Evolutionary conservation across 345 rosid species (phyloP).

Genomic region (Syzygium aqueum): DNA sequence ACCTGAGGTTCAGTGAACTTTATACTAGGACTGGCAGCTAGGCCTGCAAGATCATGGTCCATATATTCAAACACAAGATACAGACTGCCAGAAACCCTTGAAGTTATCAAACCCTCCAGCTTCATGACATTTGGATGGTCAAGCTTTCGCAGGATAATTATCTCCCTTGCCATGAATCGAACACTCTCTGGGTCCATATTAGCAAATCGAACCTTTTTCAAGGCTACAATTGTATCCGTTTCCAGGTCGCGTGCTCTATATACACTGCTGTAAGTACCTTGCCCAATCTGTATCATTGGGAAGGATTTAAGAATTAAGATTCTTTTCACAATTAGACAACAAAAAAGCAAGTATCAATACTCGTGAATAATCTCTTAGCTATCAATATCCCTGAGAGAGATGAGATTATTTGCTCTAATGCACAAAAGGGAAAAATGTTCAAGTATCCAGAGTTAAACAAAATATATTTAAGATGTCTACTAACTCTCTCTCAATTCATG

Average conservation of each 20-base stretch:
- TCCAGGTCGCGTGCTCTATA: slow-evolving; percentile 54
- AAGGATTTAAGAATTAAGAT: neutral
- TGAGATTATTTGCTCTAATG: neutral
- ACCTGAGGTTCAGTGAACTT: slow-evolving; percentile 53
- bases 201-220: slow-evolving; percentile 56
- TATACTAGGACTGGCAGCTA: slow-evolving; percentile 28
- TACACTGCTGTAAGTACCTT: slow-evolving; percentile 61
- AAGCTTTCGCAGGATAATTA: slow-evolving; percentile 38
- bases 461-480: neutral
- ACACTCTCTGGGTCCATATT: slow-evolving; percentile 65
- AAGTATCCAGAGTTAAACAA: neutral
- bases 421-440: neutral
- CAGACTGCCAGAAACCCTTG: slow-evolving; percentile 41
- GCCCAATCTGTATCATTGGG: slow-evolving; percentile 41
- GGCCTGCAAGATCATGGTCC: slow-evolving; percentile 62
- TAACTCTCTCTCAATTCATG: neutral
- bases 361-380: neutral
- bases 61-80: slow-evolving; percentile 53
- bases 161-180: slow-evolving; percentile 65
- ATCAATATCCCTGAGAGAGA: neutral
- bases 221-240: slow-evolving; percentile 41
- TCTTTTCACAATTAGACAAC: neutral
- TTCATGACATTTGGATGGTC: slow-evolving; percentile 61
- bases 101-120: slow-evolving; percentile 48
- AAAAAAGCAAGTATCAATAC: neutral